Percentiles rank a stretch among this genome's conserved stretches.
phyloP scores from a whole-genome alignment of 2,329 filamentous ascomycete genomes.

The Calycina herbarum region DNA sequence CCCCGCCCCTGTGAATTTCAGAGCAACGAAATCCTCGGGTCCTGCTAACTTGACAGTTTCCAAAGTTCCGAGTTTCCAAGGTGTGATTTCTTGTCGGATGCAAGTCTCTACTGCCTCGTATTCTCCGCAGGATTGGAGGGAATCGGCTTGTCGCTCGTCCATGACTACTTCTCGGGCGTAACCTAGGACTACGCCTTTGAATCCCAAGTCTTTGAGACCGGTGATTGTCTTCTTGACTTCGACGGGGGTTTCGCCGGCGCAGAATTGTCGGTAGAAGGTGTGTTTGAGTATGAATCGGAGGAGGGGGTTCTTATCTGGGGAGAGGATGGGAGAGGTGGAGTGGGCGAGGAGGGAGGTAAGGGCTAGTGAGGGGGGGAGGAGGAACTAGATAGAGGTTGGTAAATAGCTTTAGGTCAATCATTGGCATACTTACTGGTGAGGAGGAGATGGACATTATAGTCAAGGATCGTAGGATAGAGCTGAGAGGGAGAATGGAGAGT shows the following conservation, averaged over 20 bases:
- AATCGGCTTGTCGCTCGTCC: constrained; percentile 51
- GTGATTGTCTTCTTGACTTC: constrained; percentile 69
- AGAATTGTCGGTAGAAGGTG: constrained; percentile 91
- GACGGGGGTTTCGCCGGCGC: constrained; percentile 70
- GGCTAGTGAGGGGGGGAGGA: constrained; percentile 69
- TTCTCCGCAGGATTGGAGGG: constrained; percentile 46
- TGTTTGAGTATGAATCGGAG: constrained; percentile 71
- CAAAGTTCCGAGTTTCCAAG: constrained; percentile 74
- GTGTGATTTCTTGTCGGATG: constrained; percentile 60
- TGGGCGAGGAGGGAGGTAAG: constrained; percentile 70
- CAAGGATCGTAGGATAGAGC: constrained; percentile 67
- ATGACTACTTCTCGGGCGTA: constrained; percentile 83
- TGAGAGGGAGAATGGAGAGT: constrained; percentile 66
- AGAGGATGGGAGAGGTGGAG: constrained; percentile 64
- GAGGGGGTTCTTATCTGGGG: constrained; percentile 73
- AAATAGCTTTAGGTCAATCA: neutral
- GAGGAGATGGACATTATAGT: constrained; percentile 70
- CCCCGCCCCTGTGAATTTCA: constrained; percentile 80
- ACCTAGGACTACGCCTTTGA: constrained; percentile 78
- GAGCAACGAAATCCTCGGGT: constrained; percentile 53
- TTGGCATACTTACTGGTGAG: constrained; percentile 47
- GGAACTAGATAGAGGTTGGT: constrained; percentile 41
- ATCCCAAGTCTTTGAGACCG: constrained; percentile 71
- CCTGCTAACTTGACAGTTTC: constrained; percentile 62
- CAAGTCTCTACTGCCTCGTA: constrained; percentile 50